Evolutionary conservation across 2,329 filamentous ascomycete species (phyloP), one percentile per base, ranked within the genome.

Genomic region (Hymenoscyphus occultus): DNA sequence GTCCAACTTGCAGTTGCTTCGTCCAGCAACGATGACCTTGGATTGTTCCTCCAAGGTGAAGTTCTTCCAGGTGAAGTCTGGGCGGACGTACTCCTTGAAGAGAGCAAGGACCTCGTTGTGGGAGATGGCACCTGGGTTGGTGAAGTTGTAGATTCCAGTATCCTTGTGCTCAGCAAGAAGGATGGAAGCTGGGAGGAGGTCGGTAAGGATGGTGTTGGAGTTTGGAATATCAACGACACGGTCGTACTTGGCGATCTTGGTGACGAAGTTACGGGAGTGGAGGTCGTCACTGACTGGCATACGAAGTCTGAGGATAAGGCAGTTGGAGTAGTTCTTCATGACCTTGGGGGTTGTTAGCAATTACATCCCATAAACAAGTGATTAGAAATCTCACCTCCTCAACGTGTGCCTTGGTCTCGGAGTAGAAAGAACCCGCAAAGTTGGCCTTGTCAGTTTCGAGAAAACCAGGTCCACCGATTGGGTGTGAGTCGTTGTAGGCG

Each of bases 211-310:
- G 56, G 85, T 87, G 79, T 89, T 87, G 76, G 85, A 88, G 77
- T 90, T 90, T 67, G 86, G 86, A 59, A 90, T 85, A 74, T 90
- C 82, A 69, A 90, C 86, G 45, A 90, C 85, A 59, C 81, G 81
- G 62, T 86, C 83, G 76, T 90, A 90, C 71, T 83, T 82, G 70
- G 81, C 78, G 71, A 90, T 89, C 78, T 90, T 90, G 76, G 87
- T 89, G 71, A 90, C 86, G 71, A 90, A 90, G 77, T 84, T 89
- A 74, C 87, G 84, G 19, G 83, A 76, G 76, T 90, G 83, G 42
- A 90, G 80, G 78, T 90, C 86, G 73, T 89, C 86, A 71, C 84
- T 86, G 67, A 90, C 86, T 51, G 88, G 87, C 87, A 90, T 90
- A 70, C 87, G 86, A 63, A 90, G 80, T 60, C 87, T 84, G 65